Evolutionary conservation across 176 grass and related monocot species (phyloP), one percentile per base, ranked within the genome.

Genomic region (Oryza rufipogon): DNA sequence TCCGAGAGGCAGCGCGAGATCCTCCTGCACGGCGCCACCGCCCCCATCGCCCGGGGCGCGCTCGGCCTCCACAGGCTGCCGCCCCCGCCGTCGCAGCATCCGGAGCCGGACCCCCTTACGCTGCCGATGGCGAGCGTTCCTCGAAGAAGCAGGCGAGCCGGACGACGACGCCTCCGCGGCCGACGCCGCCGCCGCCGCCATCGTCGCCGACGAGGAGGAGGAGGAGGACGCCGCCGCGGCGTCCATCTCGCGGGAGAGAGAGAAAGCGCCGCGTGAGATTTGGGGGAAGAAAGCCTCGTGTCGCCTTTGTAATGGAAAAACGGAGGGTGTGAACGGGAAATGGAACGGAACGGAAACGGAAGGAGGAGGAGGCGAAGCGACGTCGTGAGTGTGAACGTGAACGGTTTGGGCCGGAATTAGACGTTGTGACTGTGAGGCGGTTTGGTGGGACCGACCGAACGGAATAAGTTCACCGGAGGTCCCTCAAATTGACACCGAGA

Each of bases 1-100:
- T 16, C 96, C 93, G n/a, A 96, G 80, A 20, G 96, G 93, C 72
- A 98, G 87, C 26, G 91, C 93, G 56, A 98, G 87, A 79, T 96
- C 89, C 13, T 88, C 89, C 72, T 63, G 58, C 58, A 23, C 58
- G 58, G 19, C 54, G n/a, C 71, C 44, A 0, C 49, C 51, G 0
- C 49, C 51, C 14, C 26, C 10, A 3, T 33, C 51, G 32, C 63
- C 61, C 1, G 17, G 48, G 19, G 47, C 1, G 16, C 11, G 19
- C 7, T 47, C 64, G 11, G 52, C 16, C 52, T 56, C 52, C 17
- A 5, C 16, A 56, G 71, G 87, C 3, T 56, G n/a, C 11, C 80
- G 70, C 17, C 52, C 17, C 51, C 80, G 13, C 19, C 68, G 48
- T 25, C 84, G 75, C 71, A 80, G 76, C 28, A 33, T 67, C 51